Base-by-base conservation (phyloP, 805 yeast species). In the Middelhovenomyces tepae region DNA sequence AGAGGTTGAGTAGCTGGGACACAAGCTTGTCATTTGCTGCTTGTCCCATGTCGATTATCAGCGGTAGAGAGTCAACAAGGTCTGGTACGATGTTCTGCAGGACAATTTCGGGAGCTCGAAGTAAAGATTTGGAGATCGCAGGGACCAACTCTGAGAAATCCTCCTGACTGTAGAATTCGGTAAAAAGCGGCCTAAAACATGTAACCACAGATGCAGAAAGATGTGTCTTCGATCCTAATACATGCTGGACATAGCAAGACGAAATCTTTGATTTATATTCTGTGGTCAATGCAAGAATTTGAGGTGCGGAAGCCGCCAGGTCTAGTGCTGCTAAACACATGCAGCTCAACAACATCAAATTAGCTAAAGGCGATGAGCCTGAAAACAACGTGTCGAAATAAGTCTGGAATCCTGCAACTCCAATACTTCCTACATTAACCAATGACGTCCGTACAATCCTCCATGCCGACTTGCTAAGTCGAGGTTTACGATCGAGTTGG, bases 21-120 rank as follows among this genome's bases (percentile, higher is more conserved):
- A 74, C 51, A 10, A 80, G 56, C 39, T 76, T 75, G 31, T 54
- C 46, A 2, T 59, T 48, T 7, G 73, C 50, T 1, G 54, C 45
- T 7, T 57, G 49, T 9, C 71, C 56, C n/a, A 71, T 42, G 36
- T 72, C 71, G 14, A 73, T 48, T 2, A 50, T 42, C 1, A 49
- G 35, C 3, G 62, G 35, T 32, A 65, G 19, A 5, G 56, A 39
- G 2, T 26, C 23, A 17, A 78, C 61, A 6, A 85, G 48, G 7
- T 65, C 62, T 3, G 75, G 70, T 2, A 80, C 51, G n/a, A 78
- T 51, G 13, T 48, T 43, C n/a, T 65, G 67, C 36, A 84, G 70
- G 0, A 83, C 71, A 23, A 62, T 54, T 48, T 85, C 95, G 0
- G 95, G 78, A 2, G 93, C 73, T 53, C 95, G 71, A 42, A 87